Evolutionary conservation across 768 basidiomycete species (phyloP), one percentile per base, ranked within the genome.

Genomic region (Phanerochaete carnosa): DNA sequence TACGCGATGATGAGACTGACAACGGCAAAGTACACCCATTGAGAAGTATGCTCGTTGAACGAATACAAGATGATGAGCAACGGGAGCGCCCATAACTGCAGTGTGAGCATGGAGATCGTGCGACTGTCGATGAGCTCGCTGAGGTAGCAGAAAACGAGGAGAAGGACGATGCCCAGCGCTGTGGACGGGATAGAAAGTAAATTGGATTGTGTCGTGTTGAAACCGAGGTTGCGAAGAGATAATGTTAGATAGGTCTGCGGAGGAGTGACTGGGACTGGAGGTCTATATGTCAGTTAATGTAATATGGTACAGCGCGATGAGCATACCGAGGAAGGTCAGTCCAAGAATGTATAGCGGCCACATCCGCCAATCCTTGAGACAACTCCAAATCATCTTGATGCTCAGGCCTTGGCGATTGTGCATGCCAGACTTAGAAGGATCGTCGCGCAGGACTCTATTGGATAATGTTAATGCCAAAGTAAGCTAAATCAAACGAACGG

Each of bases 361-460:
- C 66, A 88, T 72, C 57, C 80, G 75, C 80, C 82, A 88, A 65
- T 89, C 87, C 25, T 71, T 74, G n/a, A 87, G 57, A 15, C 83
- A 79, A 28, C 74, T 66, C 71, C 75, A 83, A 29, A 89, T 79
- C 73, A 79, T 81, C 62, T 65, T 70, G 15, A 77, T 45, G 2
- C 75, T 73, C 3, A 90, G 73, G n/a, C 84, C 87, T 73, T 90
- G 74, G n/a, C 87, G 80, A 63, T 90, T 89, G 72, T 88, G 86
- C 87, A 89, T 87, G 62, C 80, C 77, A 12, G 81, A 84, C 66
- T 88, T 88, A 5, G 83, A 74, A 2, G 87, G 86, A 65, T 89
- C 86, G 67, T 87, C 86, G 16, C 86, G 80, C 2, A 88, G 71
- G 5, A 88, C 80, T 46, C 82, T 66, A 45, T 7, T 28, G 16